Evolutionary conservation across 805 yeast species (phyloP).

Genomic region (Starmerella stigmatis): DNA sequence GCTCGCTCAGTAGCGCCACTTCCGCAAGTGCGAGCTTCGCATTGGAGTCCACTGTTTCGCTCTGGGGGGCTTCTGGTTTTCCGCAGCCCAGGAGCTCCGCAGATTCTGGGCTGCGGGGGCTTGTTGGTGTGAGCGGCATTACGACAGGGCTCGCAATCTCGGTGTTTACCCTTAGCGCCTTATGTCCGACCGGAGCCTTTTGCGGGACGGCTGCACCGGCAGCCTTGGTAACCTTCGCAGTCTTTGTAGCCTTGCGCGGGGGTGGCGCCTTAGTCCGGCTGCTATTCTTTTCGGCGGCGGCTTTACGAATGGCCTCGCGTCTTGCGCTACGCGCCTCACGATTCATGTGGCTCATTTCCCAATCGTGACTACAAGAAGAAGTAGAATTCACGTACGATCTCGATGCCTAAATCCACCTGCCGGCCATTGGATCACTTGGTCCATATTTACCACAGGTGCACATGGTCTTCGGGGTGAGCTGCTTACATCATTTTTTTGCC

Average conservation of each 20-base stretch:
- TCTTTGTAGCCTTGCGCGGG: too few species aligned
- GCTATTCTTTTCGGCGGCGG: neutral
- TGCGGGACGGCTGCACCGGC: too few species aligned
- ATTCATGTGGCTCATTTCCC: neutral
- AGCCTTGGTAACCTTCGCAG: too few species aligned
- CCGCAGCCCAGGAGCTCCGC: too few species aligned
- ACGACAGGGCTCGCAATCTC: neutral
- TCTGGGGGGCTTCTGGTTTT: too few species aligned
- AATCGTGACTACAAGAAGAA: neutral
- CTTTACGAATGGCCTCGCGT: constrained; percentile 14
- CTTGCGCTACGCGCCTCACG: constrained; percentile 14
- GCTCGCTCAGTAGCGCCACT: too few species aligned
- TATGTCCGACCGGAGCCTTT: neutral
- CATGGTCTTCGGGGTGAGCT: neutral
- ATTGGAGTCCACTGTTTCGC: too few species aligned
- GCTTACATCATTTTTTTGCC: constrained; percentile 2
- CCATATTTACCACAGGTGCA: neutral
- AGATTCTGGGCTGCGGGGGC: neutral
- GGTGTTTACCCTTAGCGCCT: neutral
- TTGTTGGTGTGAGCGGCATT: neutral
- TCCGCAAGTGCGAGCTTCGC: too few species aligned
- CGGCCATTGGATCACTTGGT: neutral
- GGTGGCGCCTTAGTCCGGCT: too few species aligned
- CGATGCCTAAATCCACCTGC: too few species aligned
- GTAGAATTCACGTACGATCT: too few species aligned